Base-by-base conservation (phyloP, 495 filamentous ascomycete species). In the Penicillium manginii region DNA sequence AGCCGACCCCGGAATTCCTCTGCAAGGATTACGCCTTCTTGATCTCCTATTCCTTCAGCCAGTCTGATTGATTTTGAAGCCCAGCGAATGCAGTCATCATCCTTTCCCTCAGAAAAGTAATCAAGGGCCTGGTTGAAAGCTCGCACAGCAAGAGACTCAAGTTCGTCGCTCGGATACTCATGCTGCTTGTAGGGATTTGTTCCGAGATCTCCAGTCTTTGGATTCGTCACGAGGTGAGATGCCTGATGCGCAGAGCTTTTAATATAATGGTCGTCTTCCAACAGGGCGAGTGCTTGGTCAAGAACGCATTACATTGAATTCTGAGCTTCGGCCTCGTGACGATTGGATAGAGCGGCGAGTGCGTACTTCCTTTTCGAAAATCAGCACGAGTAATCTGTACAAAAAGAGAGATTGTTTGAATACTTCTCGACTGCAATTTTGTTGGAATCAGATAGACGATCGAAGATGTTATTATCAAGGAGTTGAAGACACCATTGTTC, bases 91-190 rank as follows among this genome's bases (percentile, higher is more conserved):
- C 84, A 88, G 4, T 77, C 75, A 26, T 76, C 80, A 51, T 86
- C 82, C 49, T 86, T 78, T 0, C 74, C 74, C 3, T 62, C 66
- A 14, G 83, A 74, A 58, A 89, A 92, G 43, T 87, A 84, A 58
- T 94, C 91, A 19, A 92, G 81, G 0, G 87, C 87, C 42, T 81
- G 84, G 60, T 96, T 96, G 77, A 94, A 96, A 0, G 87, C 72
- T 2, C 81, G 84, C 0, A 84, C 84, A 1, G 86, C 86, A 29
- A 97, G 82, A 88, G 89, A 93, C 62, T 89, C 85, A 2, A 96
- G 73, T 60, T 97, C 92, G 7, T 83, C 81, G 10, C 71, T 57
- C 4, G 90, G 90, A 65, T 91, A 96, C 3, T 8, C 15, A 18
- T 17, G 15, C 7, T 32, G 17, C 26, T 52, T 11, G 19, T 2